Conservation (phyloP, 441 rosid species). For the Erodium trifolium region DNA sequence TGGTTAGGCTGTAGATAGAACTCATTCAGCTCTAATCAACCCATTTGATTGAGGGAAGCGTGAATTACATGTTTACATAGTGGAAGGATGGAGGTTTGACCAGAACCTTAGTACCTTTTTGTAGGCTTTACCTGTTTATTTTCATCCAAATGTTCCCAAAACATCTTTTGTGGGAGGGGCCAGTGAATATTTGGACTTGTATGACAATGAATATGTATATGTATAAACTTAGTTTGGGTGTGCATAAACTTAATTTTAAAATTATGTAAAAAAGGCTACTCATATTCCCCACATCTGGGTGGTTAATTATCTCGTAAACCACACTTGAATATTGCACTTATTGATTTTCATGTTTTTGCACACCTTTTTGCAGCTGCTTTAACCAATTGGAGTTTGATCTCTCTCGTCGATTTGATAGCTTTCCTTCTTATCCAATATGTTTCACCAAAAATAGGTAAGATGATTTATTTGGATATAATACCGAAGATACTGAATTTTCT, state of each 20-base stretch:
- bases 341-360: slow-evolving; percentile 16
- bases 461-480: slow-evolving; percentile 11
- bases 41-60: not conserved
- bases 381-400: slow-evolving; percentile 76
- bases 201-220: not conserved
- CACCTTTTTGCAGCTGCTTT: slow-evolving; percentile 59
- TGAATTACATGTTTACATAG: not conserved
- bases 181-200: not conserved
- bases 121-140: not conserved
- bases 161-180: not conserved
- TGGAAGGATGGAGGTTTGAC: not conserved
- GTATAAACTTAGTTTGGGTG: not conserved
- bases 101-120: not conserved
- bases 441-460: slow-evolving; percentile 59
- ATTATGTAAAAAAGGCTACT: not conserved
- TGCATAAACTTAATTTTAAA: not conserved
- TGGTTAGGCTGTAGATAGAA: not conserved
- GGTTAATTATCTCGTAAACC: not conserved
- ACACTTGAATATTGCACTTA: slow-evolving; percentile 1
- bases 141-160: not conserved
- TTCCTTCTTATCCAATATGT: slow-evolving; percentile 65
- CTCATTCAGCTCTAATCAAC: not conserved
- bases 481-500: not conserved
- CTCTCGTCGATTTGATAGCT: slow-evolving; percentile 68
- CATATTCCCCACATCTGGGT: not conserved